Evolutionary conservation across 2,329 filamentous ascomycete species (phyloP), one percentile per base, ranked within the genome.

Genomic region (Aureobasidium mangrovei): DNA sequence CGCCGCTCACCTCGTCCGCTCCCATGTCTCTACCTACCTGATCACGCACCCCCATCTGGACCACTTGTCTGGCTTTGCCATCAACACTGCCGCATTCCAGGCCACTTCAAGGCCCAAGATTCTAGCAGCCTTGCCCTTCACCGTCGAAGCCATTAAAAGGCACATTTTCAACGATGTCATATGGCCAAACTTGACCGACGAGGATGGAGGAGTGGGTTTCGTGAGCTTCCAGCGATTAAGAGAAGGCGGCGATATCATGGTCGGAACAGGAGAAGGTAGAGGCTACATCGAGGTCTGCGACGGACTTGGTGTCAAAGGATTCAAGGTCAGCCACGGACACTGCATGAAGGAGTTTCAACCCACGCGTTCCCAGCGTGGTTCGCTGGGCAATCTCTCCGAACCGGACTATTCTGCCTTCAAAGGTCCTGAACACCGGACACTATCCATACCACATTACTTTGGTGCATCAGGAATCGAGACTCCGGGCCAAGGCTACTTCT

Each of bases 161-260:
- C 91, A 98, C 70, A 88, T 98, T 57, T 98, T 98, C 75, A 98
- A 98, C 70, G 94, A 96, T 64, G 75, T 95, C 56, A 95, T 97
- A 53, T 98, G 93, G 93, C 93, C 93, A 0, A 98, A 98, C 62
- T 73, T 98, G 38, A 94, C 89, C 0, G 91, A 98, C 64, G 93
- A 98, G 71, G 93, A 95, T 67, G 90, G 91, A 33, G 93, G 93
- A 27, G 91, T 91, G 3, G 93, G 93, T 0, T 78, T 98, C 29
- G 83, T 98, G 33, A 95, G 89, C 0, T 97, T 95, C 62, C 84
- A 90, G 67, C 82, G 93, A 12, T 76, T 98, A 7, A 84, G 88
- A 4, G 91, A 96, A 66, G 91, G 91, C 8, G 91, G 91, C 3
- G 93, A 91, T 57, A 83, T 86, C 2, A 84, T 88, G 28, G 75